Evolutionary conservation across 495 filamentous ascomycete genomes (phyloP).

Genomic region (Glonium stellatum): DNA sequence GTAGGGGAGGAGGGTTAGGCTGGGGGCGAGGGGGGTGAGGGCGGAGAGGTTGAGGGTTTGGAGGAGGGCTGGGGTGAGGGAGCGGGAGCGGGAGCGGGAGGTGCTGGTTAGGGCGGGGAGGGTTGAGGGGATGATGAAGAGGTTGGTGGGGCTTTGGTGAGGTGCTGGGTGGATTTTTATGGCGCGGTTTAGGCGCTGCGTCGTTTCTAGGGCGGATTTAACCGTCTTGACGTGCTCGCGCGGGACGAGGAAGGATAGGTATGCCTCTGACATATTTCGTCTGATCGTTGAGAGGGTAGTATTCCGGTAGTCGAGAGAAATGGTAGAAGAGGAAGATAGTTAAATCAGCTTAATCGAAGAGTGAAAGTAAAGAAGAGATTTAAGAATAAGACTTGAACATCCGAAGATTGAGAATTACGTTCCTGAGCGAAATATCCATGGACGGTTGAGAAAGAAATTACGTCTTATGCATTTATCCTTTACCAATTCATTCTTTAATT

Average conservation of each 20-base stretch:
- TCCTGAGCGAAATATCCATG: no score
- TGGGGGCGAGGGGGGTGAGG: slow-evolving; percentile 46
- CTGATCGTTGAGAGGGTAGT: not conserved
- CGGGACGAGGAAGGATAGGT: not conserved
- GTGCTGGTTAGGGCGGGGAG: no score
- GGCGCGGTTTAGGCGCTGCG: not conserved
- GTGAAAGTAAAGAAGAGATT: no score
- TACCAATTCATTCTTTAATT: no score
- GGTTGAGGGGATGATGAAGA: not conserved
- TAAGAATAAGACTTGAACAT: no score
- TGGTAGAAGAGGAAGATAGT: no score
- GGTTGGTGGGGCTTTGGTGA: not conserved
- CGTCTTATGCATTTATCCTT: no score
- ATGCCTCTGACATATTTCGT: not conserved
- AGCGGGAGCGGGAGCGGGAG: slow-evolving; percentile 7
- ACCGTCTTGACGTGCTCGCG: not conserved
- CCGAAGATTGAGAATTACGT: no score
- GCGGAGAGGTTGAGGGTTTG: slow-evolving; percentile 58
- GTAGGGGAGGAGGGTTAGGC: slow-evolving; percentile 49
- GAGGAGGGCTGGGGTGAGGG: slow-evolving; percentile 5
- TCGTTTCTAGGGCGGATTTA: not conserved
- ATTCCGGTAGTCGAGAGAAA: not conserved
- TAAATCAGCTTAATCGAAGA: no score
- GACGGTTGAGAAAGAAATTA: no score
- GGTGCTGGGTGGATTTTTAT: not conserved